phyloP scores from a whole-genome alignment of 768 basidiomycete species.

The Suillus variegatus region DNA sequence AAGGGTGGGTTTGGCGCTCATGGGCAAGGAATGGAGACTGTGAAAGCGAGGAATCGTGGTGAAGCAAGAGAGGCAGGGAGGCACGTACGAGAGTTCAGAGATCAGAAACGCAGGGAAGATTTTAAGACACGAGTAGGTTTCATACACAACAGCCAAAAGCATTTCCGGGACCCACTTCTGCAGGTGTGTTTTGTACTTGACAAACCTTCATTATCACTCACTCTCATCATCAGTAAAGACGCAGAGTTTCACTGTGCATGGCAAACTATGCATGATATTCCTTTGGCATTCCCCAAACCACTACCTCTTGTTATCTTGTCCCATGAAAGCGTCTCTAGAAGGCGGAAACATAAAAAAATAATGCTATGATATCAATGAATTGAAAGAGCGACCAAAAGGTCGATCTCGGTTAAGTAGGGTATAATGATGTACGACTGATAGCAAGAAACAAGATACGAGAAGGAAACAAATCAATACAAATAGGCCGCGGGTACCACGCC shows the following conservation, averaged over 20 bases:
- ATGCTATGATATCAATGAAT: slow-evolving; percentile 25
- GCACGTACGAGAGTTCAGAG: slow-evolving; percentile 81
- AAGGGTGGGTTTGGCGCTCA: slow-evolving; percentile 87
- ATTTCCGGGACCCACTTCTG: slow-evolving; percentile 73
- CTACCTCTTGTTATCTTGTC: neutral
- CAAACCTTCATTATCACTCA: slow-evolving; percentile 6
- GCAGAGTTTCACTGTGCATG: neutral
- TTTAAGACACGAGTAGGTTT: slow-evolving; percentile 85
- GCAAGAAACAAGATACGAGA: slow-evolving; percentile 28
- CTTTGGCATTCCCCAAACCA: neutral
- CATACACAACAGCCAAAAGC: slow-evolving; percentile 85
- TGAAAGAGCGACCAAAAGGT: slow-evolving; percentile 38
- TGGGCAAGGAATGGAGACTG: slow-evolving; percentile 77
- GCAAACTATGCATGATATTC: slow-evolving; percentile 7
- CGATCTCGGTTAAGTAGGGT: slow-evolving; percentile 41
- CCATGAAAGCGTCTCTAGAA: slow-evolving; percentile 9
- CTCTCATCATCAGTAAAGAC: slow-evolving; percentile 18
- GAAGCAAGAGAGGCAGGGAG: slow-evolving; percentile 92
- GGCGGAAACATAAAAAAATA: slow-evolving; percentile 19
- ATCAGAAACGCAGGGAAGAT: slow-evolving; percentile 74
- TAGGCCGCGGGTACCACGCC: slow-evolving; percentile 93
- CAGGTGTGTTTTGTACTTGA: slow-evolving; percentile 38
- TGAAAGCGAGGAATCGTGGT: slow-evolving; percentile 91
- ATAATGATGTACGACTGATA: slow-evolving; percentile 33
- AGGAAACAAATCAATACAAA: slow-evolving; percentile 62